Evolutionary conservation across 805 yeast species (phyloP), one percentile per base, ranked within the genome.

Genomic region (Wickerhamiella musiphila): DNA sequence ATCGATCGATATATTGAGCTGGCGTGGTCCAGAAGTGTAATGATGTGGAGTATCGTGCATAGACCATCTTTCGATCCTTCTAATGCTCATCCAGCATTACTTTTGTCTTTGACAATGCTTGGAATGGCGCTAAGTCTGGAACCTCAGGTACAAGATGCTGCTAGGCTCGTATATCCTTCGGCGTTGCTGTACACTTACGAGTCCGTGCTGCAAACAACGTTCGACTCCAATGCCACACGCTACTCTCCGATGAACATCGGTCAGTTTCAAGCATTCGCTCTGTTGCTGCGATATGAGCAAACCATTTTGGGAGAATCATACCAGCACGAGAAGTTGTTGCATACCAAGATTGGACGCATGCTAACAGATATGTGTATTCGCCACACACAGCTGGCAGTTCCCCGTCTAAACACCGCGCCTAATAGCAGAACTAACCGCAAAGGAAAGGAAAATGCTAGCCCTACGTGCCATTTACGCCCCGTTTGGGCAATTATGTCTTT

Each of bases 281-380:
- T 52, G 28, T 34, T 50, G 26, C 29, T 45, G 37, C 35, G 56
- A 24, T 45, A 41, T 31, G 54, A 51, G 37, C 43, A 46, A 15
- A 33, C 43, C n/a, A 31, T 44, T 18, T 18, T 42, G 9, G 41
- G 42, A 12, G 40, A 37, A 10, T 48, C 40, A n/a, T 27, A 31
- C 12, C 23, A 26, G 30, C 21, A 21, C n/a, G 25, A 31, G 18
- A 21, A 35, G 3, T 23, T 36, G 31, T 31, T 33, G 14, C 29
- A 35, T 13, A 26, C 32, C 29, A 21, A 40, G 19, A 28, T 40
- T 16, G 41, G 49, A 27, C 35, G 37, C 11, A 38, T 45, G 35
- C 34, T 42, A 5, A 37, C 39, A n/a, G 46, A 48, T 21, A 26
- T 43, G 25, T 51, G 39, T 31, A 28, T 49, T 25, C 36, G 45